Evolutionary conservation across 176 grass and related monocot genomes (phyloP).

Genomic region (Chrysopogon serrulatus): DNA sequence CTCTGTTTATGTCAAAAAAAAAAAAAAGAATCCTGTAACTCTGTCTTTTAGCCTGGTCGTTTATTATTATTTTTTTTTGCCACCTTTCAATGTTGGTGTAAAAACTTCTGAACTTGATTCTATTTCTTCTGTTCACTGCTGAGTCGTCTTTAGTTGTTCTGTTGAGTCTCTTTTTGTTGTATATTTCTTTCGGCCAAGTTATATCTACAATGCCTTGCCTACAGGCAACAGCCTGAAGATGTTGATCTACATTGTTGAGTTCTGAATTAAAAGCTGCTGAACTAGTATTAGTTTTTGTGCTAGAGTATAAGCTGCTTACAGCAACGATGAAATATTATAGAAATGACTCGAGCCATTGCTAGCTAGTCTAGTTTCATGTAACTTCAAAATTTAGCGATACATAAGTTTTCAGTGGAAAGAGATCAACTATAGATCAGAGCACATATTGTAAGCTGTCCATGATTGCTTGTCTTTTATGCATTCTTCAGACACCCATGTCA

Average conservation of each 20-base stretch:
- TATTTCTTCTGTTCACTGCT: neutral
- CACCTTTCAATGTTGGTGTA: neutral
- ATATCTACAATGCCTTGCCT: neutral
- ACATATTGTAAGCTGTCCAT: neutral
- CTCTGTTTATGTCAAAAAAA: too few species aligned
- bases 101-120: neutral
- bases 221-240: neutral
- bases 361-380: neutral
- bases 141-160: neutral
- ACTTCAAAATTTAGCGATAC: neutral
- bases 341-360: neutral
- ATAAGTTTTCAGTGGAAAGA: neutral
- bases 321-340: neutral
- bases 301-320: neutral
- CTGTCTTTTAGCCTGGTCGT: too few species aligned
- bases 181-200: neutral
- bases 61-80: neutral
- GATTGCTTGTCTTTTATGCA: neutral
- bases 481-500: neutral
- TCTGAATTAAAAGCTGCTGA: neutral
- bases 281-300: neutral
- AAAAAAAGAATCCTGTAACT: too few species aligned
- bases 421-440: neutral
- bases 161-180: neutral
- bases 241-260: neutral